Base-by-base conservation (phyloP, 2,329 filamentous ascomycete genomes). In the Penicillium corylophilum region DNA sequence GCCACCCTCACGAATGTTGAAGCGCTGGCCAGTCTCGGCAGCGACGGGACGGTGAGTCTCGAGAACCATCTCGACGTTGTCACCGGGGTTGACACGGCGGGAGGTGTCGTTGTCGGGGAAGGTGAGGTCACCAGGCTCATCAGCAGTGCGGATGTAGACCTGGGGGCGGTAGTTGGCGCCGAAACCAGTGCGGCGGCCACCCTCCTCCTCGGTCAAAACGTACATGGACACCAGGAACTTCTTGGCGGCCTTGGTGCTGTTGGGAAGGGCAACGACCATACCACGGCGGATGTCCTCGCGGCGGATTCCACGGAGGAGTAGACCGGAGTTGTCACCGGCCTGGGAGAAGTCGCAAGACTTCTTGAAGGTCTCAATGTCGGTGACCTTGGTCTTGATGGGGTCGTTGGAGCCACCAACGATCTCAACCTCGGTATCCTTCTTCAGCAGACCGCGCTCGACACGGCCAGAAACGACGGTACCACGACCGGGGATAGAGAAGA, bases 351-450 rank as follows among this genome's bases (percentile, higher is more conserved):
- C 92, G 77, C 94, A 97, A 44, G 91, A 95, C 85, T 99, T 99
- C 84, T 97, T 96, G 84, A 99, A 99, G 62, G 93, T 99, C 82
- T 99, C 94, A 64, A 99, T 97, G 71, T 99, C 95, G 69, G 94
- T 99, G 61, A 99, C 93, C 83, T 96, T 97, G 76, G 94, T 97
- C 86, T 95, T 96, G 82, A 97, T 89, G 62, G 90, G 78, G 41
- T 85, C 82, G 51, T 78, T 76, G 63, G 87, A 85, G 81, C 94
- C 95, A 72, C 94, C 94, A 56, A 99, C 83, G 60, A 99, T 84
- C 82, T 99, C 94, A 62, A 99, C 85, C 71, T 99, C 94, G 59
- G 86, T 82, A 73, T 99, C 94, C 77, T 85, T 90, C 89, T 96
- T 97, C 70, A 99, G 79, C 51, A 84, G 75, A 79, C 94, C 94